Evolutionary conservation across 2,329 filamentous ascomycete species (phyloP), one percentile per base, ranked within the genome.

Genomic region (Fusarium aywerte): DNA sequence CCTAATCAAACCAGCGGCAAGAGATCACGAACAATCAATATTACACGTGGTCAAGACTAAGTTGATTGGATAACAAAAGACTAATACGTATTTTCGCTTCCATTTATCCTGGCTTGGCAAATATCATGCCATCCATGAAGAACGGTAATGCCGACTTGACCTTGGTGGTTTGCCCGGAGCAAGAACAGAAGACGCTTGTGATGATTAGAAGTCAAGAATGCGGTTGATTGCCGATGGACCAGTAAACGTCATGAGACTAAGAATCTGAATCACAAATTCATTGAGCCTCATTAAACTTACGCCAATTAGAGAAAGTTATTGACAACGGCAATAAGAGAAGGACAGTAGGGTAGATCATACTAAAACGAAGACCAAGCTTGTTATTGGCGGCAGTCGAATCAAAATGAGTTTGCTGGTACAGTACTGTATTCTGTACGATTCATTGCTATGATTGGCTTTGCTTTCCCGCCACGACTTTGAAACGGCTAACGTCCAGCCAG

Each of bases 311-410:
- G 18, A 31, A 31, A 9, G 31, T 49, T 33, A 43, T 39, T 66
- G 27, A 38, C 33, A 31, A 48, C 32, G 20, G 44, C 18, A 33
- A 32, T 27, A 35, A 31, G 45, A 35, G 43, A n/a, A n/a, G 44
- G n/a, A 25, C 13, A 16, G n/a, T n/a, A n/a, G n/a, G 10, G 23
- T 21, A 51, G 25, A 49, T 42, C 21, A 32, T 35, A 38, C 31
- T 25, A 32, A 32, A 23, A 27, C 9, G 31, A 33, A 36, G 44
- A 61, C 47, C 53, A 60, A 48, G 40, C 39, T 55, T 48, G 45
- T 48, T 59, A 40, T 42, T 54, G 48, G 58, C 38, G 58, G 58
- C 51, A 67, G 58, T 67, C 40, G 36, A 27, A 64, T 59, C 43
- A 40, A 61, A 42, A 65, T 65, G 50, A 56, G 35, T 53, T 51